phyloP scores from a whole-genome alignment of 331 rosid genomes.

The Quercus phellos region DNA sequence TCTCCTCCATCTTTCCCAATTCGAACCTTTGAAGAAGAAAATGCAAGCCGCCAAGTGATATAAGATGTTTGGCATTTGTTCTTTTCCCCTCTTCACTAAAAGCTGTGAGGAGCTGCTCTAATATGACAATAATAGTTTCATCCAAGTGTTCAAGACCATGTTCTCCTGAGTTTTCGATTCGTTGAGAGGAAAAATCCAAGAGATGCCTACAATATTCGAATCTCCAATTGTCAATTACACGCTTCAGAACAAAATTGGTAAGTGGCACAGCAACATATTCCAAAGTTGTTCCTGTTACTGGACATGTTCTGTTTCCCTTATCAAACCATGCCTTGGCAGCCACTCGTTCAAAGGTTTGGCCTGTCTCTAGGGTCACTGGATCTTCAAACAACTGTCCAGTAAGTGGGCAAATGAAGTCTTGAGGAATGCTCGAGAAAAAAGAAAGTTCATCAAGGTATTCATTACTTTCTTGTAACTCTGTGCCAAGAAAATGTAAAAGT shows the following conservation, averaged over 20 bases:
- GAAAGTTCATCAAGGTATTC: slow-evolving; percentile 41
- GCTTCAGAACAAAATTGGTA: slow-evolving; percentile 62
- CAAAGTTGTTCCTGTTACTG: slow-evolving; percentile 63
- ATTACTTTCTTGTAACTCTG: slow-evolving; percentile 29
- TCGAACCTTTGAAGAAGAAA: slow-evolving; percentile 53
- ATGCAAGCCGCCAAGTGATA: slow-evolving; percentile 45
- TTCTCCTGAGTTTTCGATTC: slow-evolving; percentile 21
- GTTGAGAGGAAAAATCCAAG: slow-evolving; percentile 44
- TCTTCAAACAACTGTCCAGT: slow-evolving; percentile 64
- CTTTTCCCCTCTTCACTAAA: slow-evolving; percentile 43
- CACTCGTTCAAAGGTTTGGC: slow-evolving; percentile 66
- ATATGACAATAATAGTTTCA: slow-evolving; percentile 37
- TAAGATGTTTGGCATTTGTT: slow-evolving; percentile 47
- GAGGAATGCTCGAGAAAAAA: slow-evolving; percentile 41
- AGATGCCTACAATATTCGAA: slow-evolving; percentile 44
- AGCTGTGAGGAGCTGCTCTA: slow-evolving; percentile 47
- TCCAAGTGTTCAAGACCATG: slow-evolving; percentile 23
- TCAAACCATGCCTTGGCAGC: slow-evolving; percentile 72
- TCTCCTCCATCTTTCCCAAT: slow-evolving; percentile 54
- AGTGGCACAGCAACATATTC: slow-evolving; percentile 47
- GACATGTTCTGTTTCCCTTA: slow-evolving; percentile 70
- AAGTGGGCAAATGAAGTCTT: slow-evolving; percentile 70
- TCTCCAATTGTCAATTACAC: slow-evolving; percentile 64
- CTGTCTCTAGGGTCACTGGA: slow-evolving; percentile 79
- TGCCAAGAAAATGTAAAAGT: slow-evolving; percentile 7